Conservation (phyloP, 768 basidiomycete species). For the Zangia roseola region DNA sequence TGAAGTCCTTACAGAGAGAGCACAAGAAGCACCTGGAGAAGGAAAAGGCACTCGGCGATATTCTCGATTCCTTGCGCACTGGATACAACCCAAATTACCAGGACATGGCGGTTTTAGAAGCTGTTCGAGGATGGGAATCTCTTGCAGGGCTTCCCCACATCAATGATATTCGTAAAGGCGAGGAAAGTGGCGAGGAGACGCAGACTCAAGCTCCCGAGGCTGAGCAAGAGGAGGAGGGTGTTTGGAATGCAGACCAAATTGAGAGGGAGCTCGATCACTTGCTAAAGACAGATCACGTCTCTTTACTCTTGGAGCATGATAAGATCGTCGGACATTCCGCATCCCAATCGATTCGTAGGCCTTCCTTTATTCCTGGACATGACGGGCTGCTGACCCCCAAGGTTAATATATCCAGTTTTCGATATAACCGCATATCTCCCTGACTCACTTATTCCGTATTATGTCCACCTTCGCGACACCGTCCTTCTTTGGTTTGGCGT, state of each 20-base stretch:
- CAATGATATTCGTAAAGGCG: conserved; percentile 58
- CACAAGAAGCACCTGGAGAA: conserved; percentile 71
- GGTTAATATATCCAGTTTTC: conserved; percentile 55
- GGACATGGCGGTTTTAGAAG: conserved; percentile 98
- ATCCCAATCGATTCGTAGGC: conserved; percentile 57
- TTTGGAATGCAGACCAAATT: conserved; percentile 60
- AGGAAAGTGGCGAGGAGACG: conserved; percentile 37
- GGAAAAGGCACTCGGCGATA: conserved; percentile 75
- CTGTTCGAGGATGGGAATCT: conserved; percentile 90
- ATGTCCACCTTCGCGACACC: conserved; percentile 61
- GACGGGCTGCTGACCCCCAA: not conserved
- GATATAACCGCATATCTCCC: conserved; percentile 82
- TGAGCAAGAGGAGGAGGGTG: conserved; percentile 52
- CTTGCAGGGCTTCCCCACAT: conserved; percentile 69
- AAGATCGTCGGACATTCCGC: conserved; percentile 54
- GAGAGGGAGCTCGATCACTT: conserved; percentile 56
- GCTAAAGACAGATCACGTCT: conserved; percentile 65
- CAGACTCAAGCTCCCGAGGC: conserved; percentile 13
- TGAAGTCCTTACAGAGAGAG: conserved; percentile 74
- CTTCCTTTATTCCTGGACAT: not conserved
- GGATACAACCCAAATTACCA: conserved; percentile 99
- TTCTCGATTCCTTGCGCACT: conserved; percentile 74
- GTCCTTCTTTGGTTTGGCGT: conserved; percentile 70
- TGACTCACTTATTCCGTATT: conserved; percentile 71
- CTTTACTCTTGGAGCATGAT: conserved; percentile 76